Evolutionary conservation across 2,329 filamentous ascomycete genomes (phyloP).

Genomic region (Rugonectria rugulosa): DNA sequence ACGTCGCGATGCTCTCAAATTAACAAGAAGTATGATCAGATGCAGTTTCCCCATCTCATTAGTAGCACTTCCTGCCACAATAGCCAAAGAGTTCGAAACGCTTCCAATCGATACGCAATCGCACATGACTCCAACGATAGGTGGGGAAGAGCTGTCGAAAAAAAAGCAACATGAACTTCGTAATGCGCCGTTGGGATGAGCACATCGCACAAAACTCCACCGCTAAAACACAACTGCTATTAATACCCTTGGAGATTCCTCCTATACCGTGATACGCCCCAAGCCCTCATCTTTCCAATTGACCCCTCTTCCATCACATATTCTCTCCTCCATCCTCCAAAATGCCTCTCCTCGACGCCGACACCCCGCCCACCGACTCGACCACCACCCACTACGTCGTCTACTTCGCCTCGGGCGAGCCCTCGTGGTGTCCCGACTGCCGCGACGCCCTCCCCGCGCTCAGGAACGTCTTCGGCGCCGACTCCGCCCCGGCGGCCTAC

Average conservation of each 20-base stretch:
- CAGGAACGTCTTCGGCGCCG: constrained; percentile 32
- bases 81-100: too few relatives aligned
- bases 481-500: constrained; percentile 35
- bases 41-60: too few relatives aligned
- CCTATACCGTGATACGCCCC: not conserved
- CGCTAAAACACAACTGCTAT: not conserved
- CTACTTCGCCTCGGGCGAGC: constrained; percentile 42
- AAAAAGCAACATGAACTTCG: too few relatives aligned
- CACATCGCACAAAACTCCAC: constrained; percentile 16
- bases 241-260: not conserved
- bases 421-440: constrained; percentile 42
- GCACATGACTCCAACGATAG: not conserved
- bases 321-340: constrained; percentile 2
- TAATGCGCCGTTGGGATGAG: constrained; percentile 14
- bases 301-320: not conserved
- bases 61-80: too few relatives aligned
- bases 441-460: constrained; percentile 37
- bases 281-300: not conserved
- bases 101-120: too few relatives aligned
- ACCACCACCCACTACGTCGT: constrained; percentile 41
- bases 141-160: constrained; percentile 11
- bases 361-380: constrained; percentile 33
- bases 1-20: too few relatives aligned
- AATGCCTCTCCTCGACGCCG: constrained; percentile 40
- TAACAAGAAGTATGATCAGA: too few relatives aligned